phyloP scores from a whole-genome alignment of 2,329 filamentous ascomycete species.

The Fusarium miscanthi region DNA sequence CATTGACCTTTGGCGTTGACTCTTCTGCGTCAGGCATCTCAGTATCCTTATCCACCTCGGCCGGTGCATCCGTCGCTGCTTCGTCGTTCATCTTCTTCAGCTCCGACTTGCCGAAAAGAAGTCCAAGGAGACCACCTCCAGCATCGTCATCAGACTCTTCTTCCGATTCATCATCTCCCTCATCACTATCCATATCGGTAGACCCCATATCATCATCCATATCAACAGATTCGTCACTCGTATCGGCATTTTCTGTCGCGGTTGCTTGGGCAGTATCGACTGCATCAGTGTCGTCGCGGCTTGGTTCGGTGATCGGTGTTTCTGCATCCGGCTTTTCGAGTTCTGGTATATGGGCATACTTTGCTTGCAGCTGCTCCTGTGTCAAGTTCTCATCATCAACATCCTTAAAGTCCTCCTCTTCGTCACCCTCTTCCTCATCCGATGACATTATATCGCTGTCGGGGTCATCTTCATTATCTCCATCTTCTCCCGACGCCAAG shows the following conservation, averaged over 20 bases:
- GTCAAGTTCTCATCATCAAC: constrained; percentile 73
- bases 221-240: constrained; percentile 73
- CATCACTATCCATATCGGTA: constrained; percentile 60
- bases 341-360: constrained; percentile 74
- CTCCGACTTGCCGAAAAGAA: constrained; percentile 70
- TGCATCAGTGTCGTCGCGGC: constrained; percentile 39
- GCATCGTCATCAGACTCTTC: constrained; percentile 58
- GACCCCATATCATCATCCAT: constrained; percentile 76
- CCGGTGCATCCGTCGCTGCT: constrained; percentile 35
- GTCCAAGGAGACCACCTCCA: constrained; percentile 60
- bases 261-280: constrained; percentile 37
- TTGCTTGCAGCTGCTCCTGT: constrained; percentile 74
- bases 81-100: constrained; percentile 63
- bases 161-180: constrained; percentile 59
- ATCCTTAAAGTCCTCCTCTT: constrained; percentile 65
- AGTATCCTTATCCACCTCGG: constrained; percentile 37
- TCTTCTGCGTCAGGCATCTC: constrained; percentile 34
- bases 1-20: constrained; percentile 25
- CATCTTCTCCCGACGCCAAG: constrained; percentile 52
- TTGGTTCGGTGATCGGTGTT: constrained; percentile 38
- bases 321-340: constrained; percentile 49
- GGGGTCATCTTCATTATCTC: constrained; percentile 54
- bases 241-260: constrained; percentile 54
- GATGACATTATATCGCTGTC: constrained; percentile 68
- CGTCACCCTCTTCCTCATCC: constrained; percentile 70